Conservation (phyloP, 108 stramenopile genomes). For the Chaetoceros tenuissimus region DNA sequence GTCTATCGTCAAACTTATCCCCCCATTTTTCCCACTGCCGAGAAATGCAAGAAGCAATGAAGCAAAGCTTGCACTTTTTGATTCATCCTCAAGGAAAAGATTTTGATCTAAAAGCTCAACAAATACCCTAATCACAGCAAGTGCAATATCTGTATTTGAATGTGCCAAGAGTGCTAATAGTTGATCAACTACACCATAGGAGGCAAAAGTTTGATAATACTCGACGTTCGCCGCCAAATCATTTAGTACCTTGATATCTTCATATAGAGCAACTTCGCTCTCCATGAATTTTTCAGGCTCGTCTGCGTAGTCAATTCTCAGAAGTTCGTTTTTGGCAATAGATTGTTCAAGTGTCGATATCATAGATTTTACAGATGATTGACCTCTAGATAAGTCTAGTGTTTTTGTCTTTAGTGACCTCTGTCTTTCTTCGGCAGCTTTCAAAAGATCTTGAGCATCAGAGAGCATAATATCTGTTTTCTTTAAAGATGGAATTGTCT, state of each 20-base stretch:
- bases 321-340: conserved; percentile 31
- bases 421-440: not conserved
- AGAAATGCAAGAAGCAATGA: conserved; percentile 13
- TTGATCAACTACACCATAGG: conserved; percentile 12
- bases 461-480: conserved; percentile 1
- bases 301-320: conserved; percentile 32
- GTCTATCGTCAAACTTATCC: conserved; percentile 16
- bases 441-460: not conserved
- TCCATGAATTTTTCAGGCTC: conserved; percentile 59
- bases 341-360: conserved; percentile 22
- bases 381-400: not conserved
- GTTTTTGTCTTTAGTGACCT: not conserved
- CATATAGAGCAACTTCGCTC: conserved; percentile 59
- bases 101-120: conserved; percentile 63
- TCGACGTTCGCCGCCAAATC: conserved; percentile 36
- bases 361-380: not conserved
- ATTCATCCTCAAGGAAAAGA: conserved; percentile 16
- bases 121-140: conserved; percentile 44
- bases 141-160: conserved; percentile 54
- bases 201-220: conserved; percentile 24
- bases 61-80: conserved; percentile 4
- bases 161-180: conserved; percentile 38
- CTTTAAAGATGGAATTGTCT: not conserved
- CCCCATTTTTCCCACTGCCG: conserved; percentile 9
- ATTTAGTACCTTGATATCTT: conserved; percentile 39